phyloP scores from a whole-genome alignment of 2,329 filamentous ascomycete species.

The Aspergillus tanneri region DNA sequence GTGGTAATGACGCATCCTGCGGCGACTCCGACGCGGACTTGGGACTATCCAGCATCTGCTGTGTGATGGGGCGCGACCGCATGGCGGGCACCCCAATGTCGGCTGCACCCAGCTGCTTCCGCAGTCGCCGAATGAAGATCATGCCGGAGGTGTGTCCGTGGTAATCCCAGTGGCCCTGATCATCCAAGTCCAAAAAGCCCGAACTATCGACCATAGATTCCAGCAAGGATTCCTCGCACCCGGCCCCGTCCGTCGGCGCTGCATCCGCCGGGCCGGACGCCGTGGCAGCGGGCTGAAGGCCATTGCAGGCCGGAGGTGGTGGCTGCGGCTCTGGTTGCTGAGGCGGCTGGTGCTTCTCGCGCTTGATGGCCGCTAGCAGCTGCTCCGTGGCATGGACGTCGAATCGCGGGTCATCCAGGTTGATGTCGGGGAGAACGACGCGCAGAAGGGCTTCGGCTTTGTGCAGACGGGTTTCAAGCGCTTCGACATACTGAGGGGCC shows the following conservation, averaged over 20 bases:
- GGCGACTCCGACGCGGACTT: slow-evolving; percentile 65
- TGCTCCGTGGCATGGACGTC: slow-evolving; percentile 75
- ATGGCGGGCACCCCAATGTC: slow-evolving; percentile 58
- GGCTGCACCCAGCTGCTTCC: slow-evolving; percentile 74
- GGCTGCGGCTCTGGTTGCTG: slow-evolving; percentile 16
- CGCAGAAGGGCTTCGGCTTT: slow-evolving; percentile 78
- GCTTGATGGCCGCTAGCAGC: slow-evolving; percentile 49
- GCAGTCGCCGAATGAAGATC: slow-evolving; percentile 82
- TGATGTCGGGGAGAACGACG: slow-evolving; percentile 77
- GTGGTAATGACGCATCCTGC: slow-evolving; percentile 54
- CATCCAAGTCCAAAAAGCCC: slow-evolving; percentile 86
- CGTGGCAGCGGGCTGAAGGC: slow-evolving; percentile 21
- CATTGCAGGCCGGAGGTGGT: slow-evolving; percentile 8
- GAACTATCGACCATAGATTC: slow-evolving; percentile 95
- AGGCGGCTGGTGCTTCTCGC: slow-evolving; percentile 25
- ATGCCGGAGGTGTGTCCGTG: slow-evolving; percentile 90
- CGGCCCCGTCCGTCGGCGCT: slow-evolving; percentile 36
- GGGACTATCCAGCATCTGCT: slow-evolving; percentile 68
- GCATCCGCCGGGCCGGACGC: slow-evolving; percentile 18
- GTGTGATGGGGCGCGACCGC: slow-evolving; percentile 51
- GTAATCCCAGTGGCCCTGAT: slow-evolving; percentile 90
- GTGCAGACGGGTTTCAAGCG: slow-evolving; percentile 76
- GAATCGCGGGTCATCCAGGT: slow-evolving; percentile 79
- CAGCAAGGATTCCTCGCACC: slow-evolving; percentile 68
- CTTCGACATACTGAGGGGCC: slow-evolving; percentile 89